Evolutionary conservation across 805 yeast genomes (phyloP).

Genomic region (Candida piceae): DNA sequence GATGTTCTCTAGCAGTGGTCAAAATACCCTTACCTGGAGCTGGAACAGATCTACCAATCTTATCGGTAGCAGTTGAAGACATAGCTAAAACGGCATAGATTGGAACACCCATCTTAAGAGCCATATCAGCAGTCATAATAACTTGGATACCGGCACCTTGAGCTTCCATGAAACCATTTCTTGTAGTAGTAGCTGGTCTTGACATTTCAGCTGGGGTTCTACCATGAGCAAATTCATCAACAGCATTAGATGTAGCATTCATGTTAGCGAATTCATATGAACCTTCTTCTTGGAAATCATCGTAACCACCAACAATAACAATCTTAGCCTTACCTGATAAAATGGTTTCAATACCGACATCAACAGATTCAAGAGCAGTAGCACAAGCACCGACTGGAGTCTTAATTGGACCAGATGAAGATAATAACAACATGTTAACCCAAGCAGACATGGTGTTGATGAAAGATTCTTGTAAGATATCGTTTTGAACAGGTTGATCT

Average conservation of each 20-base stretch:
- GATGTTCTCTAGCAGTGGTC: slow-evolving; percentile 95
- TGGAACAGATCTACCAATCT: slow-evolving; percentile 98
- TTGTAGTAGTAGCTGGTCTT: slow-evolving; percentile 93
- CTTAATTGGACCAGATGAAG: slow-evolving; percentile 98
- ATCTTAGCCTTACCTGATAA: slow-evolving; percentile 92
- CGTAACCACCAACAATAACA: slow-evolving; percentile 97
- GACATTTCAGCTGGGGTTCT: slow-evolving; percentile 99
- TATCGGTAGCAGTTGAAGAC: slow-evolving; percentile 96
- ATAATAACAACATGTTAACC: slow-evolving; percentile 96
- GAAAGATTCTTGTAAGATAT: slow-evolving; percentile 95
- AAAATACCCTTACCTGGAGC: slow-evolving; percentile 99
- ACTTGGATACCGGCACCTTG: slow-evolving; percentile 99
- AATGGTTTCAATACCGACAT: slow-evolving; percentile 91
- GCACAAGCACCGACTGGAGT: slow-evolving; percentile 99
- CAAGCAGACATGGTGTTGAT: slow-evolving; percentile 99
- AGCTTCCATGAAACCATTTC: slow-evolving; percentile 98
- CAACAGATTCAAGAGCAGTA: slow-evolving; percentile 96
- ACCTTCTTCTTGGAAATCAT: slow-evolving; percentile 99
- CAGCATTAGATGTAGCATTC: slow-evolving; percentile 94
- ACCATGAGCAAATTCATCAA: slow-evolving; percentile 87
- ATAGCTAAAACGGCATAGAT: slow-evolving; percentile 91
- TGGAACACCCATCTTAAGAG: slow-evolving; percentile 98
- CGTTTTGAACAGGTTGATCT: slow-evolving; percentile 95
- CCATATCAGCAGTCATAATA: slow-evolving; percentile 91
- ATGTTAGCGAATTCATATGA: slow-evolving; percentile 96